phyloP scores from a whole-genome alignment of 768 basidiomycete genomes.

The Rhodotorula babjevae region DNA sequence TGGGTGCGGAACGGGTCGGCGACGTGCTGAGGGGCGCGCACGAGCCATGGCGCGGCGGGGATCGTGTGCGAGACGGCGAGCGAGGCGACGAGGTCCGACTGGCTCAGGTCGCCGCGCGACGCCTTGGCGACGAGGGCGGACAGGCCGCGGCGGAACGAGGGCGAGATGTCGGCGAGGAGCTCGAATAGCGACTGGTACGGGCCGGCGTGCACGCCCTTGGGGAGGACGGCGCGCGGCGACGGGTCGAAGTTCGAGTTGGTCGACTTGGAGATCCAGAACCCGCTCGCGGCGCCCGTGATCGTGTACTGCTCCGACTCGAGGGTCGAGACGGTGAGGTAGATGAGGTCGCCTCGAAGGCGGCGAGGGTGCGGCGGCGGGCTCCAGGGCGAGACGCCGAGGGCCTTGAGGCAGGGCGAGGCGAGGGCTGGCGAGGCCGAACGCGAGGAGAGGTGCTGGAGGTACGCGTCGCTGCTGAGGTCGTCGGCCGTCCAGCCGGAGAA shows the following conservation, averaged over 20 bases:
- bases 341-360: slow-evolving; percentile 49
- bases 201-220: slow-evolving; percentile 38
- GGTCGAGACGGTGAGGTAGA: slow-evolving; percentile 49
- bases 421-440: slow-evolving; percentile 16
- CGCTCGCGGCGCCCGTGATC: slow-evolving; percentile 48
- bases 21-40: slow-evolving; percentile 44
- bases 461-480: slow-evolving; percentile 27
- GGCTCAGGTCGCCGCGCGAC: slow-evolving; percentile 23
- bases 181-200: slow-evolving; percentile 49
- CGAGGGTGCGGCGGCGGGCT: slow-evolving; percentile 51
- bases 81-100: slow-evolving; percentile 45
- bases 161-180: slow-evolving; percentile 49
- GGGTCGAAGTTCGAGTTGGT: slow-evolving; percentile 50
- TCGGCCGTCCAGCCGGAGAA: slow-evolving; percentile 33
- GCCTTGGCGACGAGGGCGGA: slow-evolving; percentile 25
- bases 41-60: slow-evolving; percentile 50
- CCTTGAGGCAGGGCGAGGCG: slow-evolving; percentile 42
- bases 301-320: slow-evolving; percentile 50
- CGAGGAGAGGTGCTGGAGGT: slow-evolving; percentile 14
- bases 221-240: slow-evolving; percentile 44
- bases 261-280: slow-evolving; percentile 50
- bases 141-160: slow-evolving; percentile 45
- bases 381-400: slow-evolving; percentile 49
- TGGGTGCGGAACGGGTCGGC: slow-evolving; percentile 50
- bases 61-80: slow-evolving; percentile 48